Evolutionary conservation across 2,329 filamentous ascomycete genomes (phyloP).

Genomic region (Colletotrichum liriopes): DNA sequence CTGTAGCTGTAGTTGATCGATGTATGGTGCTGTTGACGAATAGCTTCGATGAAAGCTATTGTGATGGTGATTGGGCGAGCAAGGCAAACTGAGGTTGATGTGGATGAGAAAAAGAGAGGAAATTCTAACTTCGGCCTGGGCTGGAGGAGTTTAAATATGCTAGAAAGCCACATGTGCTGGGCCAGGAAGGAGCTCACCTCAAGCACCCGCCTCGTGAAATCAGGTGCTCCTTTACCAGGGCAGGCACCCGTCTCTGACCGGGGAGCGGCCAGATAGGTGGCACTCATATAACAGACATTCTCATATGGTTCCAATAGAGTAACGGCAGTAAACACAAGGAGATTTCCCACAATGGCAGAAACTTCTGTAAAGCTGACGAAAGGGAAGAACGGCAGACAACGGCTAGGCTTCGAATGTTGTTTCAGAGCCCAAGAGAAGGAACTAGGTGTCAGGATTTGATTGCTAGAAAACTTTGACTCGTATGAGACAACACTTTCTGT

Average conservation of each 20-base stretch:
- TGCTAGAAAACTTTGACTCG: neutral
- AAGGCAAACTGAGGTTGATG: neutral
- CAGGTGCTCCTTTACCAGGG: neutral
- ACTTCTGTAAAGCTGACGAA: neutral
- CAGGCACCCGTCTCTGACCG: neutral
- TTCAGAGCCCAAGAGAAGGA: neutral
- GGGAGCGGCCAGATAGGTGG: neutral
- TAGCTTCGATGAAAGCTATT: neutral
- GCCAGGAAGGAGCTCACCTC: conserved; percentile 14
- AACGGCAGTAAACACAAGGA: neutral
- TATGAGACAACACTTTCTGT: neutral
- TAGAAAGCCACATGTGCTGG: neutral
- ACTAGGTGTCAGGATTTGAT: neutral
- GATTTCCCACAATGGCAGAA: neutral
- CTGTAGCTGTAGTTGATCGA: neutral
- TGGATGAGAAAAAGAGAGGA: neutral
- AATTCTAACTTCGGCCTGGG: neutral
- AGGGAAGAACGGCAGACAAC: neutral
- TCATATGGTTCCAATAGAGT: fast-evolving
- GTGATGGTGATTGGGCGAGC: neutral
- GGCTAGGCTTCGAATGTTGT: neutral
- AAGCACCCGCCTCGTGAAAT: conserved; percentile 17
- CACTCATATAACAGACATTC: neutral
- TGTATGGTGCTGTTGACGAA: neutral
- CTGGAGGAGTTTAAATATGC: neutral